Evolutionary conservation across 192 early-diverging fungal species (phyloP), one percentile per base, ranked within the genome.

Genomic region (Entomortierella lignicola): DNA sequence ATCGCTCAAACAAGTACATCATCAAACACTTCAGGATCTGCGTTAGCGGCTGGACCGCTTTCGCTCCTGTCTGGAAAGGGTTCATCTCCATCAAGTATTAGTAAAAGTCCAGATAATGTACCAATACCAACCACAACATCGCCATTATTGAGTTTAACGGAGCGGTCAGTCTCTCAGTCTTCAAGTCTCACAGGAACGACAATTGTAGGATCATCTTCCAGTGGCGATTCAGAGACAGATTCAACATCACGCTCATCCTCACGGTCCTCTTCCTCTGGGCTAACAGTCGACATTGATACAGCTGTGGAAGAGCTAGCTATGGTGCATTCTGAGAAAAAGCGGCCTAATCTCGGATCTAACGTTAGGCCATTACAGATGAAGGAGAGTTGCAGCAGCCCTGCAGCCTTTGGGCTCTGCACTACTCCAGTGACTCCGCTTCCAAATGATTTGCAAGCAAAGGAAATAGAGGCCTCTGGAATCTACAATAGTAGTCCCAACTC

Each of bases 1-100:
- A 80, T 81, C 59, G 82, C 82, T 4, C 68, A 81, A 25, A 79
- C 75, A 21, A 70, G 67, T 17, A 68, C 53, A 17, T 48, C 48
- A 2, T 52, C 34, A 44, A 25, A 55, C 26, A 66, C 13, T 43
- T 20, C 56, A 50, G 66, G 66, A 50, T 39, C 44, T 18, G 66
- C 31, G 44, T 17, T 60, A 6, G 71, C 71, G 71, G 71, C 71
- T 63, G 71, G 71, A 64, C 71, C 71, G 71, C 71, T 65, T 13
- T 65, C 71, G 56, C 47, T 60, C 44, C 52, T 63, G 29, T 72
- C 69, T 32, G 60, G 61, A 13, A 72, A 52, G 32, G 47, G 31
- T 25, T 57, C 61, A 26, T 34, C 21, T 17, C 34, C 29, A 7
- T 56, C 58, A 15, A 60, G 23, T 25, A 29, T 69, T 11, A 30